A percentile compares a stretch with the other conserved stretches of the same genome.
These are phyloP conservation scores for Leucocoprinus leucothites DNA, from an alignment of 768 basidiomycete species.

Conservation along the genomic window DNA sequence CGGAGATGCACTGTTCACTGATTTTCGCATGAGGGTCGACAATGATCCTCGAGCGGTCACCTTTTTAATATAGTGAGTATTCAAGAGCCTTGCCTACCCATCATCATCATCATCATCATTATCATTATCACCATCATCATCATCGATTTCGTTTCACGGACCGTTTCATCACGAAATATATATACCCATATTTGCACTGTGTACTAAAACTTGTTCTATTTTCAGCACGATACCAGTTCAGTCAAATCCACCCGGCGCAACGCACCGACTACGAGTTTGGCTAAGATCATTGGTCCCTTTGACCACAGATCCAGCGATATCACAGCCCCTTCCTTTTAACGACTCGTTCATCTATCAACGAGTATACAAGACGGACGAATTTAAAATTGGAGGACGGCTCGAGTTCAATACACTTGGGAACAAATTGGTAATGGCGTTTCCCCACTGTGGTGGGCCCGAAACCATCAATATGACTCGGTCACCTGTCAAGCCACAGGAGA, in stretches of 20 bases:
- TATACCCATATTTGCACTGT: neutral
- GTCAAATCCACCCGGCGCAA: slow-evolving; percentile 53
- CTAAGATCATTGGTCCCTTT: slow-evolving; percentile 43
- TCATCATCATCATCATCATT: slow-evolving; percentile 3
- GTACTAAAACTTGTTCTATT: slow-evolving; percentile 1
- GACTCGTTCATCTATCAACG: slow-evolving; percentile 61
- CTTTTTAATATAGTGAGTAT: slow-evolving; percentile 60
- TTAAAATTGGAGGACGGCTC: slow-evolving; percentile 57
- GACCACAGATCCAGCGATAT: slow-evolving; percentile 25
- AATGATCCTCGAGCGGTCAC: slow-evolving; percentile 50
- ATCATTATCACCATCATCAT: neutral
- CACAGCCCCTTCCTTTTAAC: slow-evolving; percentile 34
- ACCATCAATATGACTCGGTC: slow-evolving; percentile 28
- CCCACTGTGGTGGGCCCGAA: slow-evolving; percentile 32
- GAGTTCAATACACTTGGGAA: slow-evolving; percentile 49
- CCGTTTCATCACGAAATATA: neutral
- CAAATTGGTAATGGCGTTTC: slow-evolving; percentile 50
- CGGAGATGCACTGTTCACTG: slow-evolving; percentile 50
- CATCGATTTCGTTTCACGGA: neutral
- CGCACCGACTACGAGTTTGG: slow-evolving; percentile 66
- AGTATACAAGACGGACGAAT: slow-evolving; percentile 60
- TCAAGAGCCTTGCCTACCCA: neutral
- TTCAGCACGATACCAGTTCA: slow-evolving; percentile 51
- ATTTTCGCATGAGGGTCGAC: slow-evolving; percentile 49
- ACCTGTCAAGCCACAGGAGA: slow-evolving; percentile 7